Evolutionary conservation across 768 basidiomycete genomes (phyloP), one percentile per base, ranked within the genome.

Genomic region (Phylloporus rhodoxanthus): DNA sequence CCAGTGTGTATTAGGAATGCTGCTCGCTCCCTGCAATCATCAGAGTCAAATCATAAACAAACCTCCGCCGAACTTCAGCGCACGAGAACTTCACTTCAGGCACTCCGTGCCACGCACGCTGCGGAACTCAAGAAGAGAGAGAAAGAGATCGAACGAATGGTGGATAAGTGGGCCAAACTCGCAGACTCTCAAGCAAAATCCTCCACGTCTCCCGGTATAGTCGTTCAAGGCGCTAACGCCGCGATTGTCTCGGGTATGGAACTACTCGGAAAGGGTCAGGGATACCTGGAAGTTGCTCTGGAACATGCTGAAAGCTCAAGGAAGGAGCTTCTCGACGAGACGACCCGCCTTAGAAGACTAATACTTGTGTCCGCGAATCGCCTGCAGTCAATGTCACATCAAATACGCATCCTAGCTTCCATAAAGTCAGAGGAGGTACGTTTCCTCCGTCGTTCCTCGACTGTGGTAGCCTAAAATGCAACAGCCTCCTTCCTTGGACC

Each of bases 81-180:
- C 21, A 81, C 82, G n/a, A 79, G 84, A 39, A 77, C 80, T 1
- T 66, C 81, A 0, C 60, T 92, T 10, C 87, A 88, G 54, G 78
- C 78, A 9, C 70, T 88, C 11, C 81, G 91, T 21, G 73, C 80
- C 34, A 78, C 83, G 0, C 80, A 89, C 53, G 75, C 79, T 49
- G 73, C 75, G 30, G 91, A 92, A 62, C 63, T 89, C 29, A 90
- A 84, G 75, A 87, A 85, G 72, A 80, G 79, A 59, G 90, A 93
- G 57, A 85, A 84, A 56, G 89, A 92, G 34, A 67, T 83, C 15
- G 89, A 91, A 57, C 76, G 81, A 15, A 81, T 85, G 62, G 56
- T 78, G 23, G 89, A 91, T 43, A 81, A 80, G 55, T 90, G 87
- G 86, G 70, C 73, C 25, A 90, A 82, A 61, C 63, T 91, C 15